Evolutionary conservation across 2,329 filamentous ascomycete species (phyloP), one percentile per base, ranked within the genome.

Genomic region (Xylaria sp.): DNA sequence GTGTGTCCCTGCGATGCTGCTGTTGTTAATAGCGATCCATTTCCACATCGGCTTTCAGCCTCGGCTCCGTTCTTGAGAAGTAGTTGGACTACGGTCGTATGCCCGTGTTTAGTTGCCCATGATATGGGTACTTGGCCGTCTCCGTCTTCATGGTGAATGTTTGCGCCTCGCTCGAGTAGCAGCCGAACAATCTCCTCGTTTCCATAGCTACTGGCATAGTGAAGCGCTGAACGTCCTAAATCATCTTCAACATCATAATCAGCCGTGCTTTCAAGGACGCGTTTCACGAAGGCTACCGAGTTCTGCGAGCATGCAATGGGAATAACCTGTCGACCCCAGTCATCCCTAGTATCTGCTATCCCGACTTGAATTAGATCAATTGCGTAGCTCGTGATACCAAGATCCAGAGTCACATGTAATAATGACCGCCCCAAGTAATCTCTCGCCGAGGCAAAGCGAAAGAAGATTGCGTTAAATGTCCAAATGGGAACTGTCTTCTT

Each of bases 361-460:
- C 62, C 23, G 20, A 51, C 3, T 18, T 15, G 3, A 3, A 33
- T n/a, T 9, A 9, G 43, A 2, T 4, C 20, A 10, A 13, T 1
- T 3, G n/a, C 33, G 25, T 13, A 3, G 18, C 13, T 23, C 23
- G 0, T 3, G 0, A 62, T 18, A 39, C 33, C 41, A 46, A 65
- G 57, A 23, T 68, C 66, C 15, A 68, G 25, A 46, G 56, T 51
- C 12, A 65, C 23, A 52, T 68, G 66, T 23, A 61, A 52, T 13
- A 58, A 55, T 12, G 66, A 68, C 20, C 62, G 49, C 20, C 56
- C 62, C 6, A 57, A 13, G 8, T 56, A 52, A 28, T 68, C 66
- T 39, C 57, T 41, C 10, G 25, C 43, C 39, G 6, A 13, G 10
- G 43, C 5, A 31, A 56, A 23, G 1, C 20, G n/a, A 8, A 1